Evolutionary conservation across 176 grass and related monocot species (phyloP).

Genomic region (Bromus sterilis): DNA sequence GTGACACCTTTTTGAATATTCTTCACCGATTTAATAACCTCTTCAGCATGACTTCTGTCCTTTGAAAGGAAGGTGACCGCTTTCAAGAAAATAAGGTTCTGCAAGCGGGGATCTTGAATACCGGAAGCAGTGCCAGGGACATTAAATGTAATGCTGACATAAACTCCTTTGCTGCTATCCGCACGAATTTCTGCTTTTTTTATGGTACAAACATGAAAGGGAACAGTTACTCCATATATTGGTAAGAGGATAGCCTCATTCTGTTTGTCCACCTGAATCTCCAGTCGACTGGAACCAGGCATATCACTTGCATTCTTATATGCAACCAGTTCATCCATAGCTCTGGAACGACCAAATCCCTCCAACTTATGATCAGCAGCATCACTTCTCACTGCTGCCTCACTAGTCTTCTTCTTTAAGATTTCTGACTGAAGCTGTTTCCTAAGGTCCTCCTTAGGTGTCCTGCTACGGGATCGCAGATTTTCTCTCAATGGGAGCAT

Average conservation of each 20-base stretch:
- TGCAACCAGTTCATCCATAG: constrained; percentile 66
- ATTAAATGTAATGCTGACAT: constrained; percentile 71
- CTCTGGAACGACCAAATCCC: constrained; percentile 30
- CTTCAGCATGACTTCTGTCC: constrained; percentile 70
- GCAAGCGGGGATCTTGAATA: neutral
- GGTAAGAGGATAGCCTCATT: constrained; percentile 87
- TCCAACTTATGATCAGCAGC: constrained; percentile 54
- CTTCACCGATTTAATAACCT: constrained; percentile 83
- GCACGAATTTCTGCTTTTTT: constrained; percentile 75
- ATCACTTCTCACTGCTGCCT: constrained; percentile 70
- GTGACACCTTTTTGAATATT: constrained; percentile 63
- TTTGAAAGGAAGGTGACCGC: constrained; percentile 66
- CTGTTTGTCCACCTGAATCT: constrained; percentile 82
- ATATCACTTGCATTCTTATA: constrained; percentile 79
- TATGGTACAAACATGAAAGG: constrained; percentile 89
- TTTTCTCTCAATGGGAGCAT: constrained; percentile 11
- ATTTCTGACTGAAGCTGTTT: constrained; percentile 76
- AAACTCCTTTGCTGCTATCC: constrained; percentile 65
- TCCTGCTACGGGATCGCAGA: constrained; percentile 44
- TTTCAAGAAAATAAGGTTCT: constrained; percentile 5
- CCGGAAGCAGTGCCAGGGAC: constrained; percentile 52
- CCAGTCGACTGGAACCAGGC: constrained; percentile 53
- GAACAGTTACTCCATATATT: constrained; percentile 76
- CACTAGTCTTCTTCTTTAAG: constrained; percentile 78
- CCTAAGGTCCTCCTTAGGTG: constrained; percentile 82